Base-by-base conservation (phyloP, 805 yeast genomes). In the Candida pseudoglaebosa region DNA sequence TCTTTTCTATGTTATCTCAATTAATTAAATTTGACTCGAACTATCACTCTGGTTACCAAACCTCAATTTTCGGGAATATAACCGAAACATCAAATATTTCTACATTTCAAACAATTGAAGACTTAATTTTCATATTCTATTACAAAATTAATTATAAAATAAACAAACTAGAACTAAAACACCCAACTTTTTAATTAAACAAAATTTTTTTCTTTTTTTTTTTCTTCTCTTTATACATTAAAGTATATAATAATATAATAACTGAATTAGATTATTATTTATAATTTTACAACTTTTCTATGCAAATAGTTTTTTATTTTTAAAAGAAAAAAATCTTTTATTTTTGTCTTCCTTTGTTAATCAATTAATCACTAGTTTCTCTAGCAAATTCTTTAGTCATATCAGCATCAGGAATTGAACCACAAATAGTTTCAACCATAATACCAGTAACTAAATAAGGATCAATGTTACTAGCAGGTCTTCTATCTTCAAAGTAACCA, bases 381-480 rank as follows among this genome's bases (percentile, higher is more conserved):
- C 93, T 83, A 58, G 83, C 84, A 62, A 67, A 86, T 70, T 86
- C 95, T 73, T 86, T 83, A 56, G 80, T 76, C 95, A 90, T 89
- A 70, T 90, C 95, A 62, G 95, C 96, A 60, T 87, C 95, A 47
- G 93, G 88, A 57, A 90, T 85, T 39, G 91, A 78, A 67, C 97
- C 97, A 65, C 90, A 85, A 51, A 93, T 82, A 53, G 98, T 91
- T 78, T 93, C 99, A 56, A 84, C 84, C 82, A 93, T 87, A 65
- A 93, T 89, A 78, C 98, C 99, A 41, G 97, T 90, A 50, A 93
- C 98, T 69, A 91, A 80, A 76, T 93, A 93, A 53, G 99, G 98
- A 71, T 93, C 99, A 58, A 93, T 93, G 84, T 93, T 93, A 47
- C 98, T 90, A 52, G 99, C 99, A 43, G 99, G 99, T 77, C 99